phyloP scores from a whole-genome alignment of 345 rosid species.

The Lumnitzera racemosa region DNA sequence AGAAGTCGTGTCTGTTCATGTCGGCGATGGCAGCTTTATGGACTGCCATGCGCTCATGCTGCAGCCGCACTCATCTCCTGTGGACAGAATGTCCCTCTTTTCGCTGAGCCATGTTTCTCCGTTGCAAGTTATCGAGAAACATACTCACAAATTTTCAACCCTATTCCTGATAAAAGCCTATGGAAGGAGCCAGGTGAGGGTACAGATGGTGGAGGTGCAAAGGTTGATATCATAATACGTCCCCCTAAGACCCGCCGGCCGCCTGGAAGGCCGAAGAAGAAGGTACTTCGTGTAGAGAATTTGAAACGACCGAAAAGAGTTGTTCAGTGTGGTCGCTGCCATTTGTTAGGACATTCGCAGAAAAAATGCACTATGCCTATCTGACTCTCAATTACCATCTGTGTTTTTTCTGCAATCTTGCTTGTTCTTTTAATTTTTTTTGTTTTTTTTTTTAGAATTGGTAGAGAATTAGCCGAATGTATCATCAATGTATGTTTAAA shows the following conservation, averaged over 20 bases:
- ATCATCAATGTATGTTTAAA: too few relatives aligned
- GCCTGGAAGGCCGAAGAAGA: conserved; percentile 97
- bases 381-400: conserved; percentile 18
- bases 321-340: conserved; percentile 98
- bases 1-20: conserved; percentile 80
- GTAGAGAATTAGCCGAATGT: too few relatives aligned
- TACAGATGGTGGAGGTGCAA: conserved; percentile 30
- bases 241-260: conserved; percentile 97
- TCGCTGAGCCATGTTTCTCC: conserved; percentile 83
- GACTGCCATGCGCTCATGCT: conserved; percentile 93
- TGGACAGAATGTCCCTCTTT: conserved; percentile 65
- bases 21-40: conserved; percentile 91
- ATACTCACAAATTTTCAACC: conserved; percentile 64
- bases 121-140: conserved; percentile 68
- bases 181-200: background rate
- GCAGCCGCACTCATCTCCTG: conserved; percentile 96
- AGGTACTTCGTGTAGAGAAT: conserved; percentile 87
- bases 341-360: conserved; percentile 97
- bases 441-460: background rate
- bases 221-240: conserved; percentile 47
- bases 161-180: conserved; percentile 49
- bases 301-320: conserved; percentile 90
- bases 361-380: conserved; percentile 90
- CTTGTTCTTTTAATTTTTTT: background rate
- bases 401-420: background rate